phyloP scores from a whole-genome alignment of 139 green algal species.

The Mychonastes homosphaera region DNA sequence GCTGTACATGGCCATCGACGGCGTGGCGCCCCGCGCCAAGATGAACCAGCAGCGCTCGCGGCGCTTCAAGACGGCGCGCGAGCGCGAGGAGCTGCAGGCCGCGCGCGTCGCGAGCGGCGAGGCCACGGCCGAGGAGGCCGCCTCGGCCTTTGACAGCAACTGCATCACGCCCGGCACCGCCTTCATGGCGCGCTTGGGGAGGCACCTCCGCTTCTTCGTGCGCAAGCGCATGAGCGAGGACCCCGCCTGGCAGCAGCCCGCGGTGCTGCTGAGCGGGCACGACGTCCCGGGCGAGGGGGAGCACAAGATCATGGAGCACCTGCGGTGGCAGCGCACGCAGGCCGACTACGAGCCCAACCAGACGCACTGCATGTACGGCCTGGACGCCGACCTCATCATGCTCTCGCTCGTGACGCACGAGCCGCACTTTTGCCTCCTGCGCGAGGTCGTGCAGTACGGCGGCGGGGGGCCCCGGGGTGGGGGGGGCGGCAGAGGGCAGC shows the following conservation, averaged over 20 bases:
- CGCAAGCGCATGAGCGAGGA: constrained; percentile 76
- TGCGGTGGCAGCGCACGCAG: constrained; percentile 61
- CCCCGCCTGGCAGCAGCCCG: constrained; percentile 63
- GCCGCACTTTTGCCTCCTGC: constrained; percentile 90
- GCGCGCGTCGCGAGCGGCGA: no score
- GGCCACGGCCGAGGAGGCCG: constrained; percentile 39
- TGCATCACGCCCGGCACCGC: constrained; percentile 78
- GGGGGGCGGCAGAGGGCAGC: constrained; percentile 59
- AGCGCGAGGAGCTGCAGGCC: constrained; percentile 26
- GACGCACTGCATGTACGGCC: constrained; percentile 89
- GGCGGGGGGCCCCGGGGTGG: no score
- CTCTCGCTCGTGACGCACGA: constrained; percentile 90
- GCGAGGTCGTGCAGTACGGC: constrained; percentile 75
- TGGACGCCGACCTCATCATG: constrained; percentile 96
- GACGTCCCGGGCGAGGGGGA: constrained; percentile 91
- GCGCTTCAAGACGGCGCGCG: constrained; percentile 65
- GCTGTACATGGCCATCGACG: constrained; percentile 92
- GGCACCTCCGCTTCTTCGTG: constrained; percentile 81
- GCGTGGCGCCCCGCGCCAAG: constrained; percentile 82
- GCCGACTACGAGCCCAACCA: constrained; percentile 44
- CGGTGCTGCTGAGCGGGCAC: constrained; percentile 73
- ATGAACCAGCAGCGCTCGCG: constrained; percentile 91
- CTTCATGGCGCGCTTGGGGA: constrained; percentile 45
- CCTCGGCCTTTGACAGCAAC: constrained; percentile 77
- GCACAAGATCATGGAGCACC: constrained; percentile 99